Conservation (phyloP, 129 eudicot genomes). For the Silybum marianum region DNA sequence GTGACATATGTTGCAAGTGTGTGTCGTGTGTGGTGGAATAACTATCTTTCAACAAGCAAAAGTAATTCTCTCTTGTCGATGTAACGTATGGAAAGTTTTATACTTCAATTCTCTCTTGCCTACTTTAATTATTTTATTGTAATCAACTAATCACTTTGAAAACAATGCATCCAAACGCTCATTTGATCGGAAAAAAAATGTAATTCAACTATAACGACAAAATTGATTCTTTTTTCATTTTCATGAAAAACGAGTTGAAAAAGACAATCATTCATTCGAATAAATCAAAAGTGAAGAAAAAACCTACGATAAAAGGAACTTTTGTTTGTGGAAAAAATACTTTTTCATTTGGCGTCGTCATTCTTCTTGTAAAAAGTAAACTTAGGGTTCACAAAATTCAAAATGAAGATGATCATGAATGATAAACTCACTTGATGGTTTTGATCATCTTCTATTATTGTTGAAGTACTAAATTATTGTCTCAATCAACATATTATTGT, state of each 20-base stretch:
- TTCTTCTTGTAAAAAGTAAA: constrained; percentile 2
- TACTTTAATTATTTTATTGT: too few species aligned
- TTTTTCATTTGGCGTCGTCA: constrained; percentile 9
- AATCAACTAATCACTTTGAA: background rate
- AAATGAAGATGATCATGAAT: too few species aligned
- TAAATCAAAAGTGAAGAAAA: constrained; percentile 17
- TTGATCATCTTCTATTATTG: too few species aligned
- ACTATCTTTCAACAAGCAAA: background rate
- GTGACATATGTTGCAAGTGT: background rate
- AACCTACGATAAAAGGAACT: constrained; percentile 19
- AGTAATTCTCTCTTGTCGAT: background rate
- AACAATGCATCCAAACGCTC: background rate
- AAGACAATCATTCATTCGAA: constrained; percentile 11
- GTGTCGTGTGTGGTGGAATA: background rate
- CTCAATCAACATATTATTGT: too few species aligned
- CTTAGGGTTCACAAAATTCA: too few species aligned
- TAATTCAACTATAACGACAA: background rate
- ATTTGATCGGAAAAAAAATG: background rate
- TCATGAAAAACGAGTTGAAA: constrained; percentile 15
- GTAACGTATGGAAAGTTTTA: background rate
- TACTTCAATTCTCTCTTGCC: too few species aligned
- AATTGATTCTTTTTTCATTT: background rate
- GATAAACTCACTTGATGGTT: too few species aligned
- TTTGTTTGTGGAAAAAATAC: constrained; percentile 18
- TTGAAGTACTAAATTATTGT: too few species aligned